Conservation (phyloP, 1,139 yeast genomes). For the Yamadazyma sp. region DNA sequence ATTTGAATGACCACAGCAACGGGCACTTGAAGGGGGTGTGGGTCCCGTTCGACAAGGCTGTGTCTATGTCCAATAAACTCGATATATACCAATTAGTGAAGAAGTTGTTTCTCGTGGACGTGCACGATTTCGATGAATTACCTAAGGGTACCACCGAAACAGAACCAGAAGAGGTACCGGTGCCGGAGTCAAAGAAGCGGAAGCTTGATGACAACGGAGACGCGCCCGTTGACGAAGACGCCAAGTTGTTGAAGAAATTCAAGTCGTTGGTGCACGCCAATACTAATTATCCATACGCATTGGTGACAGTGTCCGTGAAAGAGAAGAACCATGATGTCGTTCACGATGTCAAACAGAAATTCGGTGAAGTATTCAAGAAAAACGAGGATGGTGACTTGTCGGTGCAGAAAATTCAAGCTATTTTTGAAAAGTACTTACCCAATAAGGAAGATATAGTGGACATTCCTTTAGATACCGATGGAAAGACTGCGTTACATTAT, state of each 20-base stretch:
- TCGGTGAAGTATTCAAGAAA: constrained; percentile 44
- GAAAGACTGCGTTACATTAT: constrained; percentile 48
- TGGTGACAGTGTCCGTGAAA: constrained; percentile 50
- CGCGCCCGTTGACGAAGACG: not conserved
- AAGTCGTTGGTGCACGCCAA: constrained; percentile 19
- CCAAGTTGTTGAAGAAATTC: constrained; percentile 13
- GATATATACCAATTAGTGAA: constrained; percentile 44
- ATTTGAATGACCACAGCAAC: constrained; percentile 29
- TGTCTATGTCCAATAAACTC: constrained; percentile 37
- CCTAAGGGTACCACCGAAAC: constrained; percentile 21
- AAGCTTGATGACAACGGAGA: not conserved
- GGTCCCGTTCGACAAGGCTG: constrained; percentile 49
- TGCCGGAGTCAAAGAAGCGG: constrained; percentile 1
- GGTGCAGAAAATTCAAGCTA: constrained; percentile 31
- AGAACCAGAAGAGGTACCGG: not conserved
- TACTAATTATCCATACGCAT: constrained; percentile 50
- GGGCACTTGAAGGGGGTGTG: constrained; percentile 35
- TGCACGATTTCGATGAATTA: constrained; percentile 44
- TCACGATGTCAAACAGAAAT: constrained; percentile 56
- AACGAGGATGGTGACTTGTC: constrained; percentile 36
- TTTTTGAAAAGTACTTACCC: constrained; percentile 21
- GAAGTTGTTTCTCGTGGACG: constrained; percentile 43
- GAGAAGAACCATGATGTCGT: constrained; percentile 33
- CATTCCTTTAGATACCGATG: constrained; percentile 41
- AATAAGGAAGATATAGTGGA: constrained; percentile 22